Conservation (phyloP, 2,329 filamentous ascomycete species). For the Phialocephala subalpina region DNA sequence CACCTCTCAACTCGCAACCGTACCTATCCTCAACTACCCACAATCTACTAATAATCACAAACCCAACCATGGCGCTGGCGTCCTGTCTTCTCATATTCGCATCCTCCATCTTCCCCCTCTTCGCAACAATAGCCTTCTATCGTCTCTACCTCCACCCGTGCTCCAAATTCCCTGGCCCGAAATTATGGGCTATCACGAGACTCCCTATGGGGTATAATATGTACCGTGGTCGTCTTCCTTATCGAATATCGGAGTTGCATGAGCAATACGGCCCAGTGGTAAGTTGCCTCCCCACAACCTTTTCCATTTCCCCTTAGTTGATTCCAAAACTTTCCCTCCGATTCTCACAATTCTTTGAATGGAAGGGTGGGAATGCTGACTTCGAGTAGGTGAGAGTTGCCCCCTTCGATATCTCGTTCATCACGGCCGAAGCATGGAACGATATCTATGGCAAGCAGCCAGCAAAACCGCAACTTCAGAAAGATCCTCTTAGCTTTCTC, state of each 20-base stretch:
- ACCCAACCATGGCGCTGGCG: not conserved
- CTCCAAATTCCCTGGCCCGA: conserved; percentile 28
- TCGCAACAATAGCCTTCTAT: conserved; percentile 8
- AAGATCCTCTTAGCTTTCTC: conserved; percentile 15
- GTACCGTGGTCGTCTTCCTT: conserved; percentile 21
- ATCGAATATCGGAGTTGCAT: conserved; percentile 9
- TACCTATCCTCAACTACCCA: too few relatives aligned
- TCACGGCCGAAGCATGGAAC: conserved; percentile 19
- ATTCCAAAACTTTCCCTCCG: too few relatives aligned
- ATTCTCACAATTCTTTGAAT: too few relatives aligned
- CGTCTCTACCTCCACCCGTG: conserved; percentile 29
- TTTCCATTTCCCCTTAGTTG: too few relatives aligned
- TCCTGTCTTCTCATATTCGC: not conserved
- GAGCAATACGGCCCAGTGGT: conserved; percentile 26
- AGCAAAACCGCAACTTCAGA: conserved; percentile 15
- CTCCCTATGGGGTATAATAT: conserved; percentile 21
- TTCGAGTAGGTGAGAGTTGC: too few relatives aligned
- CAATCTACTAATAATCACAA: too few relatives aligned
- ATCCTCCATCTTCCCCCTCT: not conserved
- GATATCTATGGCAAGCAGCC: conserved; percentile 21
- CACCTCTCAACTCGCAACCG: too few relatives aligned
- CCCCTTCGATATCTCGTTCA: conserved; percentile 20
- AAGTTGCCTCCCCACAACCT: too few relatives aligned
- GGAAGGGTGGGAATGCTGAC: too few relatives aligned
- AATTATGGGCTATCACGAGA: conserved; percentile 24